Percentiles rank a stretch among this genome's conserved stretches.
phyloP scores from a whole-genome alignment of 2,329 filamentous ascomycete species.

The Alternaria arborescens region DNA sequence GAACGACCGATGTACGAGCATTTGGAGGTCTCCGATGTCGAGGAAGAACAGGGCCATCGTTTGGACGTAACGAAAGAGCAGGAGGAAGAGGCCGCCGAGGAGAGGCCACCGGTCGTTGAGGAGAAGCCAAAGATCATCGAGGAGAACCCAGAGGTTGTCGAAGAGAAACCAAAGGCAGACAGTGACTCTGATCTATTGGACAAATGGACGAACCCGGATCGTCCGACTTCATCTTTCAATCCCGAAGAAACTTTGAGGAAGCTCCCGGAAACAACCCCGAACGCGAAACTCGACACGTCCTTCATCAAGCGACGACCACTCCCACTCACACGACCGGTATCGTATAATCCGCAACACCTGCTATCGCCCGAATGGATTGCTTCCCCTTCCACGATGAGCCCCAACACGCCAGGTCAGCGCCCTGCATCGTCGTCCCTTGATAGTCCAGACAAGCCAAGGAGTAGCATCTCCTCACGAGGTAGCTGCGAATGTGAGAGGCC shows the following conservation, averaged over 20 bases:
- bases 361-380: slow-evolving; percentile 34
- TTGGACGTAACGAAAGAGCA: background rate
- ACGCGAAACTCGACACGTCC: slow-evolving; percentile 22
- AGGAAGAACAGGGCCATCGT: slow-evolving; percentile 18
- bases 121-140: slow-evolving; percentile 5
- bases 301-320: slow-evolving; percentile 27
- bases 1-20: slow-evolving; percentile 37
- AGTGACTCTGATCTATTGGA: slow-evolving; percentile 22
- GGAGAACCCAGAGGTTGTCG: background rate
- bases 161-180: slow-evolving; percentile 6
- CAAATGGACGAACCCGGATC: slow-evolving; percentile 30
- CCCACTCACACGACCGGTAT: slow-evolving; percentile 28
- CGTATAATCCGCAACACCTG: slow-evolving; percentile 32
- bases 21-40: slow-evolving; percentile 26
- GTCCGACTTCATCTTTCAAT: slow-evolving; percentile 26
- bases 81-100: background rate
- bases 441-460: slow-evolving; percentile 18
- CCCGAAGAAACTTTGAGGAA: slow-evolving; percentile 24
- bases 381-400: slow-evolving; percentile 29
- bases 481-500: slow-evolving; percentile 27
- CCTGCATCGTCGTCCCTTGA: slow-evolving; percentile 25
- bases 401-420: slow-evolving; percentile 24
- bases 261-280: slow-evolving; percentile 19
- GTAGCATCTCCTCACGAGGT: slow-evolving; percentile 28
- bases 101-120: background rate